Percentiles rank a stretch among this genome's conserved stretches.
Conservation (phyloP, 345 rosid species). For the Gossypium turneri region DNA sequence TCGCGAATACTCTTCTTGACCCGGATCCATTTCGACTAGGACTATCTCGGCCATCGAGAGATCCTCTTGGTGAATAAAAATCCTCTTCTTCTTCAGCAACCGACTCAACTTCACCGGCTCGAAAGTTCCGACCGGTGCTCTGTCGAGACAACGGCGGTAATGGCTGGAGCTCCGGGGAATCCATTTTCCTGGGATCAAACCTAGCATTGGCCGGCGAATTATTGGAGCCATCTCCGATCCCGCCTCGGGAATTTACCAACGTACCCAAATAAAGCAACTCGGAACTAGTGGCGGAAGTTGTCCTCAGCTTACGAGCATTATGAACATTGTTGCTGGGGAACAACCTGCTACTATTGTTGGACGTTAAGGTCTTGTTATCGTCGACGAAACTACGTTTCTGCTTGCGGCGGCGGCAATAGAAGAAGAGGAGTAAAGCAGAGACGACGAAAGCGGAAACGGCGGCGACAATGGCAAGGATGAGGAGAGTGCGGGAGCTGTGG, state of each 20-base stretch:
- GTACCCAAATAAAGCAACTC: conserved; percentile 90
- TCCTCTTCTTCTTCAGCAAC: conserved; percentile 71
- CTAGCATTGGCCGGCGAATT: conserved; percentile 16
- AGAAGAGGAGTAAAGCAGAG: conserved; percentile 28
- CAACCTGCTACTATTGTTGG: conserved; percentile 34
- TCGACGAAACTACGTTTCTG: conserved; percentile 23
- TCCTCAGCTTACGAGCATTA: conserved; percentile 35
- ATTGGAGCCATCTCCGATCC: conserved; percentile 33
- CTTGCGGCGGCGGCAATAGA: conserved; percentile 47
- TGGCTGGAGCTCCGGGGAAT: conserved; percentile 94
- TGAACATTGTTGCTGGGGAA: conserved; percentile 22
- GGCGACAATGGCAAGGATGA: conserved; percentile 48
- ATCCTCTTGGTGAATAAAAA: conserved; percentile 89
- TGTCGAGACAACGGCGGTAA: conserved; percentile 77
- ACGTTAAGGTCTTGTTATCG: conserved; percentile 42
- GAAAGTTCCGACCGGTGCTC: conserved; percentile 37
- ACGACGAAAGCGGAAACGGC: conserved; percentile 43
- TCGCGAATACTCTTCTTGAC: conserved; percentile 54
- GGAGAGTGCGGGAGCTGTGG: conserved; percentile 39
- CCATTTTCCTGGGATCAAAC: conserved; percentile 54
- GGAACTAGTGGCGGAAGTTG: conserved; percentile 49
- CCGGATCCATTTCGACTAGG: conserved; percentile 60
- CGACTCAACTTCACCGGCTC: conserved; percentile 40
- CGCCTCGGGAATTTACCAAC: conserved; percentile 41
- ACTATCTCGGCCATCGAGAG: conserved; percentile 55